Percentiles rank a stretch among this genome's conserved stretches.
Conservation (phyloP, 495 filamentous ascomycete species). For the Trichoderma gamsii region DNA sequence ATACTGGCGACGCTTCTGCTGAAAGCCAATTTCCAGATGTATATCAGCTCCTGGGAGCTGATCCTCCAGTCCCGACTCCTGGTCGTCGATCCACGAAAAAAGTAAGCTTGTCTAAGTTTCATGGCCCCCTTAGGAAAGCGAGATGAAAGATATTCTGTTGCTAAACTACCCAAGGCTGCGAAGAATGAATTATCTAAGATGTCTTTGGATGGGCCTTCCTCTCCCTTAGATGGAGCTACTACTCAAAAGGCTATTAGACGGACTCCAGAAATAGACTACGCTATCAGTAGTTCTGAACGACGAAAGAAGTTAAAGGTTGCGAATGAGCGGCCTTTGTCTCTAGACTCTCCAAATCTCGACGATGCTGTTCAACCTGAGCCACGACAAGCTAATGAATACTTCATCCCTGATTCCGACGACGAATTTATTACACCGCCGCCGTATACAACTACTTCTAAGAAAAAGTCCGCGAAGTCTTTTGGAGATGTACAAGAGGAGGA, state of each 20-base stretch:
- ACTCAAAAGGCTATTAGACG: conserved; percentile 18
- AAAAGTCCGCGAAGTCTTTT: not conserved
- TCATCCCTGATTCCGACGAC: conserved; percentile 49
- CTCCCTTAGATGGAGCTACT: not conserved
- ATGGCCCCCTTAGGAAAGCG: too few relatives aligned
- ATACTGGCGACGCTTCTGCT: conserved; percentile 40
- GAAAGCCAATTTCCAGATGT: conserved; percentile 37
- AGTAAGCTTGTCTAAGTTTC: not conserved
- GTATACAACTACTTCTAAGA: conserved; percentile 20
- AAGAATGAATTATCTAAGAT: not conserved
- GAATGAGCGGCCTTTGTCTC: not conserved
- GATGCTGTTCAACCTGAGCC: not conserved
- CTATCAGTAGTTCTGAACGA: not conserved
- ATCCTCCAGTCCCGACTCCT: conserved; percentile 17
- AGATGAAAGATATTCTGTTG: not conserved
- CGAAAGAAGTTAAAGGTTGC: not conserved
- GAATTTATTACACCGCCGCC: conserved; percentile 31
- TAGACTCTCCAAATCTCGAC: not conserved
- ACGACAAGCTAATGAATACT: conserved; percentile 19
- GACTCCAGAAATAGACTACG: conserved; percentile 16
- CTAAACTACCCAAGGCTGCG: not conserved
- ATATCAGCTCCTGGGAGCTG: conserved; percentile 26
- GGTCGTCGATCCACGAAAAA: conserved; percentile 20
- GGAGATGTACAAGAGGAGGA: conserved; percentile 13
- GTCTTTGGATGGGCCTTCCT: not conserved